Evolutionary conservation across 2,329 filamentous ascomycete genomes (phyloP).

Genomic region (Tolypocladium tropicale): DNA sequence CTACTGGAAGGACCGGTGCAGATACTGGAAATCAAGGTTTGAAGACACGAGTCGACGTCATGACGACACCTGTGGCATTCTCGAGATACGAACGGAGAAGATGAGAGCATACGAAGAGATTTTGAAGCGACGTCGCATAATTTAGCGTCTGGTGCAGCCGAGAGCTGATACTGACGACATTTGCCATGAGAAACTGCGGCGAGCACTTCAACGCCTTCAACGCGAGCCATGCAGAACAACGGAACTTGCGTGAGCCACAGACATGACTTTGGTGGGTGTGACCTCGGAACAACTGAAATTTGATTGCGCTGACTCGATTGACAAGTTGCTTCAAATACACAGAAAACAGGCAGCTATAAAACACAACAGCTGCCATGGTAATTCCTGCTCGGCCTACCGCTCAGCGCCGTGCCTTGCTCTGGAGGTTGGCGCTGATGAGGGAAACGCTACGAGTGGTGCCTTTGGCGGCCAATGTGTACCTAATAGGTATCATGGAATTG

Average conservation of each 20-base stretch:
- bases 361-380: neutral
- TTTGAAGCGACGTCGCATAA: conserved; percentile 17
- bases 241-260: neutral
- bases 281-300: neutral
- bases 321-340: neutral
- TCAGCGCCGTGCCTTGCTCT: neutral
- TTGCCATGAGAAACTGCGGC: neutral
- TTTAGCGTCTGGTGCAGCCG: conserved; percentile 6
- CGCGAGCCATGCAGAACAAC: neutral
- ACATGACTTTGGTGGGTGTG: neutral
- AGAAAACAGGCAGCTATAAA: neutral
- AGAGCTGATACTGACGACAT: neutral
- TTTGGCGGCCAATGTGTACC: neutral
- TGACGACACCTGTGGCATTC: conserved; percentile 16
- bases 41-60: conserved; percentile 15
- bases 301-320: neutral
- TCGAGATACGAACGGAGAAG: conserved; percentile 21
- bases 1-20: conserved; percentile 22
- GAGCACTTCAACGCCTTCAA: neutral
- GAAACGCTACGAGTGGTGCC: neutral
- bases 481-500: neutral
- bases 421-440: neutral
- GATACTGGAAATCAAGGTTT: conserved; percentile 20
- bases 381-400: neutral
- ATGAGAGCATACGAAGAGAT: conserved; percentile 23